phyloP scores from a whole-genome alignment of 305 asterid species.

The Fraxinus xanthoxyloides region DNA sequence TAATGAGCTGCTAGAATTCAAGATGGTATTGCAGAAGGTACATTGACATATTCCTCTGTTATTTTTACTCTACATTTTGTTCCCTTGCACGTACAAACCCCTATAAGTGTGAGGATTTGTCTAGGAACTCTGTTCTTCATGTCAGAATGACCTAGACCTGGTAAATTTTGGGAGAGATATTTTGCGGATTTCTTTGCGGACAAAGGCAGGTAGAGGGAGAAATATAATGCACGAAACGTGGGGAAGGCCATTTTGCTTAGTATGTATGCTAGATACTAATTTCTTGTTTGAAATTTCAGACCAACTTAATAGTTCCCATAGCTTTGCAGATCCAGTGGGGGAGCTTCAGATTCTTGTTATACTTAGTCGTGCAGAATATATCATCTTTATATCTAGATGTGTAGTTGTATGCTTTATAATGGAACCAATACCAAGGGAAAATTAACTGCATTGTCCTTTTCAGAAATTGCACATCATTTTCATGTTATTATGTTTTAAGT shows the following conservation, averaged over 20 bases:
- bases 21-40: slow-evolving; percentile 97
- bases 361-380: background rate
- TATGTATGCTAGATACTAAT: background rate
- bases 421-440: background rate
- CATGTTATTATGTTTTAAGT: slow-evolving; percentile 21
- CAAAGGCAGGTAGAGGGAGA: background rate
- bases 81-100: background rate
- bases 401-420: background rate
- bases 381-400: background rate
- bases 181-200: background rate
- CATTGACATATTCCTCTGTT: slow-evolving; percentile 22
- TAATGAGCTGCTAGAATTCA: slow-evolving; percentile 96
- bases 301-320: background rate
- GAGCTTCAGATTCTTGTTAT: slow-evolving; percentile 2
- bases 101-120: background rate
- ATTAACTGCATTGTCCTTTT: background rate
- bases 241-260: background rate
- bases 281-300: background rate
- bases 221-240: background rate
- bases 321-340: slow-evolving; percentile 12
- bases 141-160: background rate
- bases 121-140: background rate
- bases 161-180: background rate
- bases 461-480: background rate
- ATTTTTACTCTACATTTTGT: slow-evolving; percentile 14